Conservation (phyloP, 768 basidiomycete species). For the Suillus ampliporus region DNA sequence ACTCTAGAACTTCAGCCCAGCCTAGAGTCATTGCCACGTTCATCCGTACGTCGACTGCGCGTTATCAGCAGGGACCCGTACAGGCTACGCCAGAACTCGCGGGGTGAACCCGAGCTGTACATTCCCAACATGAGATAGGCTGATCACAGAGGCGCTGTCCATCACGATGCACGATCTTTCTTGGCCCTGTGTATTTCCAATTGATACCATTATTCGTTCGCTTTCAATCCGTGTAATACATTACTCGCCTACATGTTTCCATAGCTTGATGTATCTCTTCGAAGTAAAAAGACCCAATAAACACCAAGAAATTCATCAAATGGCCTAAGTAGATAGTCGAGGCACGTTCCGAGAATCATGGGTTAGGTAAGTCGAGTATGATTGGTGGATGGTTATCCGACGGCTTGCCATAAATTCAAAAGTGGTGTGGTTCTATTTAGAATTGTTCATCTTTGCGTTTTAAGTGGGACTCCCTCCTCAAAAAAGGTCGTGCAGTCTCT, state of each 20-base stretch:
- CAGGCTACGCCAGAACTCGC: slow-evolving; percentile 3
- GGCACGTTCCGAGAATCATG: too few relatives aligned
- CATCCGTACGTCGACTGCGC: not conserved
- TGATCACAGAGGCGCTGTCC: too few relatives aligned
- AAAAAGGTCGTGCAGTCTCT: slow-evolving; percentile 8
- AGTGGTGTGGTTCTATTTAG: slow-evolving; percentile 9
- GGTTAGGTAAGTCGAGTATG: slow-evolving; percentile 23
- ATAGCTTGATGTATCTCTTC: not conserved
- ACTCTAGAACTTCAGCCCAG: not conserved
- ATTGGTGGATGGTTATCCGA: slow-evolving; percentile 24
- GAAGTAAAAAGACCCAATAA: too few relatives aligned
- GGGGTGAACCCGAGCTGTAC: not conserved
- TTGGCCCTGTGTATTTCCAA: not conserved
- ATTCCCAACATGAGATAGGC: too few relatives aligned
- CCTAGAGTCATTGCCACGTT: not conserved
- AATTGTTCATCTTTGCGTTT: not conserved
- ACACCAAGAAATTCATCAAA: too few relatives aligned
- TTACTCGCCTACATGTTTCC: not conserved
- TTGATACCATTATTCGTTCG: not conserved
- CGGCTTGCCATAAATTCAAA: slow-evolving; percentile 29
- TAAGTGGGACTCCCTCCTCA: not conserved
- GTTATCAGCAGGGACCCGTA: not conserved
- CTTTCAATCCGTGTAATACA: not conserved
- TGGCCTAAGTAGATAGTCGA: too few relatives aligned
- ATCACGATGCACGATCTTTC: too few relatives aligned